A percentile compares a stretch with the other conserved stretches of the same genome.
Conservation (phyloP, 306 rosid genomes). For the Acacia confusa region DNA sequence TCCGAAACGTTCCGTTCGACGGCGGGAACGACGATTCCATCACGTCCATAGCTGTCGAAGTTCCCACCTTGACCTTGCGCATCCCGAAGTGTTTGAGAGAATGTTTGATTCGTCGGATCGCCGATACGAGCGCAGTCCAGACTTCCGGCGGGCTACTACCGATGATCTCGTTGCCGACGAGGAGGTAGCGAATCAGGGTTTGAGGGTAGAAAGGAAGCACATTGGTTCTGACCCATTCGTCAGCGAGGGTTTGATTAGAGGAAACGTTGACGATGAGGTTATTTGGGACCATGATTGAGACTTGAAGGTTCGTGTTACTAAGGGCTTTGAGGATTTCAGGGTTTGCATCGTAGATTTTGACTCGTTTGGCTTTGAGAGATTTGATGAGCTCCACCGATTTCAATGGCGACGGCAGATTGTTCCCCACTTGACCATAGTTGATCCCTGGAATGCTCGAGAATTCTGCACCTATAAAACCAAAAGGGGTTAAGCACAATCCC, state of each 20-base stretch:
- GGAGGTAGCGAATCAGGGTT: slow-evolving; percentile 68
- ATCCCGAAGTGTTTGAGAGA: slow-evolving; percentile 45
- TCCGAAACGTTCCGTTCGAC: slow-evolving; percentile 65
- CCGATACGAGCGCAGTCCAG: slow-evolving; percentile 64
- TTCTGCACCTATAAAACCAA: slow-evolving; percentile 45
- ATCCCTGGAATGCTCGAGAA: slow-evolving; percentile 59
- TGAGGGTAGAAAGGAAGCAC: slow-evolving; percentile 55
- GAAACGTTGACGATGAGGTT: slow-evolving; percentile 65
- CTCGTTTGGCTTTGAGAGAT: slow-evolving; percentile 61
- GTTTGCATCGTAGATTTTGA: slow-evolving; percentile 52
- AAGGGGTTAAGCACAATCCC: background rate
- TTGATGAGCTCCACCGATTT: slow-evolving; percentile 52
- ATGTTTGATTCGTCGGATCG: slow-evolving; percentile 53
- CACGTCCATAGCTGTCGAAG: slow-evolving; percentile 65
- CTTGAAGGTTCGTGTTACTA: slow-evolving; percentile 42
- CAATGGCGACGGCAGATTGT: slow-evolving; percentile 67
- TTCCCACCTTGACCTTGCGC: slow-evolving; percentile 70
- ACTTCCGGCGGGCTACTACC: slow-evolving; percentile 34
- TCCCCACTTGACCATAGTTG: slow-evolving; percentile 77
- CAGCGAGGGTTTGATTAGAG: slow-evolving; percentile 52
- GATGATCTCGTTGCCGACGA: slow-evolving; percentile 79
- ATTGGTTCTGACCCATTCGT: slow-evolving; percentile 58
- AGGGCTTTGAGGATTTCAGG: slow-evolving; percentile 59
- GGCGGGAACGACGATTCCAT: slow-evolving; percentile 71
- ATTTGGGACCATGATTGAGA: slow-evolving; percentile 75